Base-by-base conservation (phyloP, 768 basidiomycete genomes). In the Melanogaster broomeanus region DNA sequence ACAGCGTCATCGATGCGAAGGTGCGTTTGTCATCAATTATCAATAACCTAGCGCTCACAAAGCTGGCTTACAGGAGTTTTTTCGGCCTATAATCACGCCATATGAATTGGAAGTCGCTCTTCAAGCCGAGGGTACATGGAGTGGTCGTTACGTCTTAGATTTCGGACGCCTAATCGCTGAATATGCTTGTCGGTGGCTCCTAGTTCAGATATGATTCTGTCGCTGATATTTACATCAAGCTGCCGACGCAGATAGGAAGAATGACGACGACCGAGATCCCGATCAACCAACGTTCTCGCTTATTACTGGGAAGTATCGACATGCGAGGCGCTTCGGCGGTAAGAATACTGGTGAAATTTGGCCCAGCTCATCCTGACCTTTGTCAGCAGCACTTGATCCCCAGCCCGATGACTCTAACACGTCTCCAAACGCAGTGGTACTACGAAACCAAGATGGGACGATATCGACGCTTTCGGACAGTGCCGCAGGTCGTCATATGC, bases 71-170 rank as follows among this genome's bases (percentile, higher is more conserved):
- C 47, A 97, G 89, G 95, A 98, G 10, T 99, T 94, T 65, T 75
- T 88, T 27, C 75, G 84, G 21, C 95, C 96, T 0, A 97, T 99
- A 41, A 77, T 99, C 25, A 98, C 96, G 1, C 97, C 97, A 0
- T 96, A 84, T 66, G 97, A 99, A 64, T 76, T 97, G 16, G 82
- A 87, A 57, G 69, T 95, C 3, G 92, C 94, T 0, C 75, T 98
- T 11, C 81, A 82, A 50, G 75, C 77, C 1, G 82, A 86, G 45
- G 81, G 79, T 52, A 81, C 67, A 40, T 96, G 86, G 92, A 87
- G 80, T 3, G 89, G 84, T 6, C 73, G 74, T 57, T 95, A 96
- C 65, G 78, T 92, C 6, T 74, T 97, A 11, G 86, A 95, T 61
- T 89, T 96, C 54, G 80, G 76, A 7, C 75, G 75, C 48, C 66